These are phyloP conservation scores for Naumovozyma castellii DNA, from an alignment of 805 yeast species.

Conservation along the genomic window DNA sequence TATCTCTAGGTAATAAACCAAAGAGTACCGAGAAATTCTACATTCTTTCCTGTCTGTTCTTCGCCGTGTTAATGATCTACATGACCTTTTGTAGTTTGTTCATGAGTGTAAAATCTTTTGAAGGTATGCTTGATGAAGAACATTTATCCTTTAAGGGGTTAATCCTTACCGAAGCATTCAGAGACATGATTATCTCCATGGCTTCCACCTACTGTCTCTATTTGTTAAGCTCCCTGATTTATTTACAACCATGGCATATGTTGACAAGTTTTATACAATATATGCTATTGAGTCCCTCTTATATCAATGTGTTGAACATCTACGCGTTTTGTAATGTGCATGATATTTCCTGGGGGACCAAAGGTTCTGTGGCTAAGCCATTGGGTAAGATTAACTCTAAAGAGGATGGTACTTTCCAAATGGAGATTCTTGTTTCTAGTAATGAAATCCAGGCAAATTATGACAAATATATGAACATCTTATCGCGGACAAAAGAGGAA, in stretches of 20 bases:
- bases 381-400: conserved; percentile 77
- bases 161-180: conserved; percentile 59
- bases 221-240: conserved; percentile 66
- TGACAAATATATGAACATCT: conserved; percentile 49
- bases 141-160: conserved; percentile 35
- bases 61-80: conserved; percentile 82
- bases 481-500: conserved; percentile 37
- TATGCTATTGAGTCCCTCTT: conserved; percentile 74
- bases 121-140: conserved; percentile 33
- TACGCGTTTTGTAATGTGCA: conserved; percentile 95
- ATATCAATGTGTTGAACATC: conserved; percentile 82
- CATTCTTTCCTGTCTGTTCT: conserved; percentile 60
- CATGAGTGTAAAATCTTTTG: conserved; percentile 65
- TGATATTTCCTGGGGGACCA: conserved; percentile 96
- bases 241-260: conserved; percentile 90
- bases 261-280: conserved; percentile 80
- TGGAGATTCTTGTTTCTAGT: conserved; percentile 65
- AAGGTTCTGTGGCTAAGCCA: conserved; percentile 67
- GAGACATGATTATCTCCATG: conserved; percentile 82
- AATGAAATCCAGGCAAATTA: conserved; percentile 72
- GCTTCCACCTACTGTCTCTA: conserved; percentile 77
- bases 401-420: conserved; percentile 54
- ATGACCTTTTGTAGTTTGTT: conserved; percentile 81
- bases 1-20: conserved; percentile 91
- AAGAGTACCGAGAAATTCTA: conserved; percentile 79